Evolutionary conservation across 805 yeast species (phyloP), one percentile per base, ranked within the genome.

Genomic region (Lipomyces orientalis): DNA sequence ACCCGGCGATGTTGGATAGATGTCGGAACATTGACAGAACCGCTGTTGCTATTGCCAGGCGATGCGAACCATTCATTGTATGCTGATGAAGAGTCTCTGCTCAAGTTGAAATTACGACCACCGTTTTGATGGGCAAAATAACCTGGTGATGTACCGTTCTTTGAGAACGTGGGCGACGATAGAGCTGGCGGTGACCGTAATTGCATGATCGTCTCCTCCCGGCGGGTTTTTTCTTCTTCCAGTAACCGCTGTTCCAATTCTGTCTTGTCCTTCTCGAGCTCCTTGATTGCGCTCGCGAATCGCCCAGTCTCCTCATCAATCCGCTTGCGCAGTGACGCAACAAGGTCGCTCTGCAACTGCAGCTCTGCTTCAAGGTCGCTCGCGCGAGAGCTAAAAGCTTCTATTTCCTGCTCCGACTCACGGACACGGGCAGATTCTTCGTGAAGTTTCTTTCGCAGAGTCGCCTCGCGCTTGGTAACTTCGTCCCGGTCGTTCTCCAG

Each of bases 401-500:
- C 73, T 4, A 43, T 25, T 25, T 68, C 67, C 25, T 37, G 35
- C 49, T 66, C 69, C 4, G 64, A 39, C 14, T 63, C 61, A 10
- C 62, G 51, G 16, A 56, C 25, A 7, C 58, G 39, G 7, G 29
- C n/a, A 9, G 31, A 16, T 16, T 51, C 64, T 2, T 65, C 69
- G 10, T 71, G 67, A 8, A 66, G 54, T 43, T 59, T 59, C 46
- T 66, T 67, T 29, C 69, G 66, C 25, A 61, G 34, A 1, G 57
- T 54, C 6, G 64, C 31, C 69, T 80, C 79, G 54, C 76, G 77
- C 57, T 73, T 74, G 52, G 75, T 74, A 58, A 82, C 71, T 5
- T 76, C 78, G 46, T 81, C 84, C 7, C 85, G 75, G 62, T 86
- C 87, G 59, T 74, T 75, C 66, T 85, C 84, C n/a, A 84, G 71